These are phyloP conservation scores for Nosema muscidifuracis DNA, from an alignment of 371 early-diverging fungal genomes.

Conservation along the genomic window DNA sequence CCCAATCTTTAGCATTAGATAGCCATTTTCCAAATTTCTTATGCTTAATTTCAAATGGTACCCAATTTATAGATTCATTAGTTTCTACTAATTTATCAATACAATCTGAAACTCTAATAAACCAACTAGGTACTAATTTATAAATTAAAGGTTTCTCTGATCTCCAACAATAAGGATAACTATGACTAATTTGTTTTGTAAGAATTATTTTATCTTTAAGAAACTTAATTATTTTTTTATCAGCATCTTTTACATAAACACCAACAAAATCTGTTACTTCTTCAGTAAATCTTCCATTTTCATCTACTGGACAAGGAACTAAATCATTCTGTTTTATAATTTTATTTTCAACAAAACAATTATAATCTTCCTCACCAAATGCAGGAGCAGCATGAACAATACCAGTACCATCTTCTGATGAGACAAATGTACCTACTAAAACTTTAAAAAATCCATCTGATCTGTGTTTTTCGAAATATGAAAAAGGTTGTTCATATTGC, in stretches of 20 bases:
- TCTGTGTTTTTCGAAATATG: constrained; percentile 68
- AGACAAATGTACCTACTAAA: constrained; percentile 80
- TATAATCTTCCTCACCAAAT: constrained; percentile 99
- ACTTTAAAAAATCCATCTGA: constrained; percentile 75
- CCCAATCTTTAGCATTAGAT: constrained; percentile 95
- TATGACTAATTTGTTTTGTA: constrained; percentile 68
- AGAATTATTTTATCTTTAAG: constrained; percentile 55
- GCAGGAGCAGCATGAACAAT: constrained; percentile 98
- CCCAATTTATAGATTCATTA: constrained; percentile 86
- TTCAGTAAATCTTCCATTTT: constrained; percentile 75
- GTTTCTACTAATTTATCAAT: constrained; percentile 75
- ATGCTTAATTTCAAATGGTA: constrained; percentile 89
- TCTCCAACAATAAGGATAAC: constrained; percentile 91
- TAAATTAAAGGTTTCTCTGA: constrained; percentile 97
- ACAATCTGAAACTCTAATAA: constrained; percentile 79
- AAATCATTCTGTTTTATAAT: constrained; percentile 77
- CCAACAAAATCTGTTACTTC: constrained; percentile 69
- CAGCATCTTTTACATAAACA: constrained; percentile 89
- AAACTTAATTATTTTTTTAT: constrained; percentile 79
- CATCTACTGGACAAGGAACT: constrained; percentile 85
- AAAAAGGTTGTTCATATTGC: constrained; percentile 82
- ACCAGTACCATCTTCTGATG: constrained; percentile 92
- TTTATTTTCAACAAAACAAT: constrained; percentile 75
- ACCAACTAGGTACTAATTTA: constrained; percentile 95
- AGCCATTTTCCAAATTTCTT: constrained; percentile 98